phyloP scores from a whole-genome alignment of 495 filamentous ascomycete species.

The Neurospora sp. region DNA sequence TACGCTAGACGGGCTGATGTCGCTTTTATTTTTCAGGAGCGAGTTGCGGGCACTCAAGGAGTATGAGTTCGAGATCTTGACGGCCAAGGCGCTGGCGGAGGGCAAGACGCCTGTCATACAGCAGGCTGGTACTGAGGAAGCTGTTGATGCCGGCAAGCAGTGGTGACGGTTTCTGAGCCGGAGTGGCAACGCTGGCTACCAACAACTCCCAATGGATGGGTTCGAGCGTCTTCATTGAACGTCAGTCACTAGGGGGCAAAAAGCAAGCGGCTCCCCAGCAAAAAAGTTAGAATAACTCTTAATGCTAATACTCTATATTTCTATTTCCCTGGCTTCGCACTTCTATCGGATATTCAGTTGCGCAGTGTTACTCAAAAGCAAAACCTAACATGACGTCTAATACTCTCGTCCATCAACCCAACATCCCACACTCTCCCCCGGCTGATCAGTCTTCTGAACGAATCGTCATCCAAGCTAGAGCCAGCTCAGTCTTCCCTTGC shows the following conservation, averaged over 20 bases:
- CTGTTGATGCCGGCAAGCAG: conserved; percentile 7
- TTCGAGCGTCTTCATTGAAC: not conserved
- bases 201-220: not conserved
- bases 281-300: not conserved
- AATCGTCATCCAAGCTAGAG: not conserved
- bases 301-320: conserved; percentile 9
- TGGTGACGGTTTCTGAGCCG: conserved; percentile 7
- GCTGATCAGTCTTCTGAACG: not conserved
- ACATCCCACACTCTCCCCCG: not conserved
- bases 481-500: conserved; percentile 8
- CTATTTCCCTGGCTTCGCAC: not conserved
- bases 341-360: not conserved
- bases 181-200: not conserved
- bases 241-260: not conserved
- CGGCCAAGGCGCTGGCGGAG: conserved; percentile 40
- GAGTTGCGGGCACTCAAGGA: conserved; percentile 82
- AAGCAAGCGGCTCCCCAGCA: not conserved
- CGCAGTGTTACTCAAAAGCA: not conserved
- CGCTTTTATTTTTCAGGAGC: conserved; percentile 71
- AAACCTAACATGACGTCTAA: not conserved
- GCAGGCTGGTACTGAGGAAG: conserved; percentile 12
- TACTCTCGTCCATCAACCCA: not conserved
- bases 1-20: conserved; percentile 73
- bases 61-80: conserved; percentile 88
- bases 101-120: conserved; percentile 4